phyloP scores from a whole-genome alignment of 768 basidiomycete species.

The Rhizopogon roseolus region DNA sequence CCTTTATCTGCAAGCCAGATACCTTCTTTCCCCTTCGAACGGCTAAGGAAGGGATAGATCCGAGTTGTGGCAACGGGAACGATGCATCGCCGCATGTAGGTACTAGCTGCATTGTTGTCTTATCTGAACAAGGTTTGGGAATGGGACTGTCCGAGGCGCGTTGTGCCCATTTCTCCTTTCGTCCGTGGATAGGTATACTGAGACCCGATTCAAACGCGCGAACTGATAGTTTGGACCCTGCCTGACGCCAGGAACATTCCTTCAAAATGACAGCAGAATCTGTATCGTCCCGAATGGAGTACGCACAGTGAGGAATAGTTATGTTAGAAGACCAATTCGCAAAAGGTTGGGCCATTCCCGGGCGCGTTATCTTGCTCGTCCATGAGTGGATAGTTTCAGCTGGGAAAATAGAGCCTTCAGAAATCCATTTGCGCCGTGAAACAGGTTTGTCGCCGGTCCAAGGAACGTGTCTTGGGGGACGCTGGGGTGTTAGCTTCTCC shows the following conservation, averaged over 20 bases:
- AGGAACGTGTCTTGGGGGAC: slow-evolving; percentile 24
- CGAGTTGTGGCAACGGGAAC: background rate
- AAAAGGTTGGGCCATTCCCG: background rate
- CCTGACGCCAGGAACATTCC: background rate
- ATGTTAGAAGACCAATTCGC: background rate
- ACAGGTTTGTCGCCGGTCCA: slow-evolving; percentile 21
- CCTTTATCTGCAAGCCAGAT: slow-evolving; percentile 22
- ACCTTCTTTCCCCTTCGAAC: slow-evolving; percentile 34
- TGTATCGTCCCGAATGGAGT: background rate
- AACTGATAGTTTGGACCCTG: background rate
- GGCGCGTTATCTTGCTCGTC: slow-evolving; percentile 2
- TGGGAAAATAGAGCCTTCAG: slow-evolving; percentile 26
- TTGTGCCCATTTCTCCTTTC: background rate
- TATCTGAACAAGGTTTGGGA: background rate
- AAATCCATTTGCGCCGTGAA: slow-evolving; percentile 20
- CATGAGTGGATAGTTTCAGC: slow-evolving; percentile 8
- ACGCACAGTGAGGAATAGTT: background rate
- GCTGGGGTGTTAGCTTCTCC: slow-evolving; percentile 13
- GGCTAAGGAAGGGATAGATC: slow-evolving; percentile 27
- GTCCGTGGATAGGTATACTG: background rate
- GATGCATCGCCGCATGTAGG: background rate
- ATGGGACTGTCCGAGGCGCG: background rate
- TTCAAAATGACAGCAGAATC: background rate
- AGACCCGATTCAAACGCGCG: background rate
- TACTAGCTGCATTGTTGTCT: background rate